Evolutionary conservation across 2,329 filamentous ascomycete genomes (phyloP).

Genomic region (Zymoseptoria crescenta): DNA sequence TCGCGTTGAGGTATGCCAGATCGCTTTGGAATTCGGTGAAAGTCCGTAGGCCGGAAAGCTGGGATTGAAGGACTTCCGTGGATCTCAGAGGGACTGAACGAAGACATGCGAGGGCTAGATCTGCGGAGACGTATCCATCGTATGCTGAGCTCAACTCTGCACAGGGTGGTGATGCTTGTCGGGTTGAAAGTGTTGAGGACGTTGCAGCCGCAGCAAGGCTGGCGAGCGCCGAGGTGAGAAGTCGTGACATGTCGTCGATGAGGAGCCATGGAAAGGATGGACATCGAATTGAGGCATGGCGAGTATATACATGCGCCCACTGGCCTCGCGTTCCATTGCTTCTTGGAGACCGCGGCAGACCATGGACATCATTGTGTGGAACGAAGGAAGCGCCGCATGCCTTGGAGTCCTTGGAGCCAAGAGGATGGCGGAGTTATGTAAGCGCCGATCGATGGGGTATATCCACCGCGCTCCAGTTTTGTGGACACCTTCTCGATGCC

Average conservation of each 20-base stretch:
- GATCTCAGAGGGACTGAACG: constrained; percentile 5
- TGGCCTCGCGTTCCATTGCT: background rate
- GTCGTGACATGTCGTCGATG: background rate
- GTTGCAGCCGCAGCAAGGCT: background rate
- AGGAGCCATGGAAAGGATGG: background rate
- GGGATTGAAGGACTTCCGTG: background rate
- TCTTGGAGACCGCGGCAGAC: background rate
- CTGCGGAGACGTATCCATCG: background rate
- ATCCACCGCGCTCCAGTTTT: background rate
- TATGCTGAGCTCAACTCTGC: background rate
- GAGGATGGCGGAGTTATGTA: background rate
- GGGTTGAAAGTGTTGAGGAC: background rate
- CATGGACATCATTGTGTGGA: background rate
- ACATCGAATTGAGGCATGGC: background rate
- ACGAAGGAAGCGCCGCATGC: background rate
- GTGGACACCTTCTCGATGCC: background rate
- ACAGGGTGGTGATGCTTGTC: background rate
- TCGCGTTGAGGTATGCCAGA: constrained; percentile 33
- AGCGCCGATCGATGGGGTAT: background rate
- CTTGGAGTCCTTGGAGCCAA: background rate
- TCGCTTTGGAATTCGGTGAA: constrained; percentile 35
- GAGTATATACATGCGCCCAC: background rate
- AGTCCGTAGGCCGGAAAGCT: constrained; percentile 1
- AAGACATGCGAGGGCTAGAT: constrained; percentile 4
- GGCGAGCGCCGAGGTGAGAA: background rate